Evolutionary conservation across 805 yeast genomes (phyloP).

Genomic region (Hanseniaspora lachancei): DNA sequence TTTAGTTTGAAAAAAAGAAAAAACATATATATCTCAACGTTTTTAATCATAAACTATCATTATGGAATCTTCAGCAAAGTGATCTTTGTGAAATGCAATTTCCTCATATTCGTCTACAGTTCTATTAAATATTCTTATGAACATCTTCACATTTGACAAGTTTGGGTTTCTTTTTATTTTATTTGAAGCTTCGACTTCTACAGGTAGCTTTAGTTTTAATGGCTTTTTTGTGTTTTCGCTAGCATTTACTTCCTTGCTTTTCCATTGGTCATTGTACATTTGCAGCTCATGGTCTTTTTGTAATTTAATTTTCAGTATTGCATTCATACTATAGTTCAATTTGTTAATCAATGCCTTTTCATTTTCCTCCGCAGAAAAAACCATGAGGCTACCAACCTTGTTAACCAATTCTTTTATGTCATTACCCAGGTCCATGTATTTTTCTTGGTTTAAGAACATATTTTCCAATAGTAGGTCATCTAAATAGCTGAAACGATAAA

Average conservation of each 20-base stretch:
- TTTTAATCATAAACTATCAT: neutral
- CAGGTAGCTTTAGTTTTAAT: neutral
- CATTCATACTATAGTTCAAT: neutral
- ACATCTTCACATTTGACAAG: neutral
- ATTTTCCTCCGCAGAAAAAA: neutral
- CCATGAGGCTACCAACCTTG: neutral
- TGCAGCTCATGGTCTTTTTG: neutral
- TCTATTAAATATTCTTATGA: conserved; percentile 1
- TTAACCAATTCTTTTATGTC: neutral
- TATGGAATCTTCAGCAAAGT: neutral
- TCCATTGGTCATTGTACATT: neutral
- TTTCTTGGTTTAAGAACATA: neutral
- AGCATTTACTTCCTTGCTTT: neutral
- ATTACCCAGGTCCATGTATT: neutral
- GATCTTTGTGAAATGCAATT: neutral
- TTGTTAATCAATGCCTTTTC: neutral
- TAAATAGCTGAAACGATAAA: neutral
- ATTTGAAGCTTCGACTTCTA: neutral
- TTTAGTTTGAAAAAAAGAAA: too few species aligned
- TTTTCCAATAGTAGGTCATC: neutral
- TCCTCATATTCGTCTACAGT: neutral
- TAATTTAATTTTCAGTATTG: neutral
- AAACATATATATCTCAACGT: neutral
- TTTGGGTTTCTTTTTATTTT: neutral
- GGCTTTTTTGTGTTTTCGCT: neutral